Base-by-base conservation (phyloP, 2,329 filamentous ascomycete genomes). In the Phaeomoniella chlamydospora region DNA sequence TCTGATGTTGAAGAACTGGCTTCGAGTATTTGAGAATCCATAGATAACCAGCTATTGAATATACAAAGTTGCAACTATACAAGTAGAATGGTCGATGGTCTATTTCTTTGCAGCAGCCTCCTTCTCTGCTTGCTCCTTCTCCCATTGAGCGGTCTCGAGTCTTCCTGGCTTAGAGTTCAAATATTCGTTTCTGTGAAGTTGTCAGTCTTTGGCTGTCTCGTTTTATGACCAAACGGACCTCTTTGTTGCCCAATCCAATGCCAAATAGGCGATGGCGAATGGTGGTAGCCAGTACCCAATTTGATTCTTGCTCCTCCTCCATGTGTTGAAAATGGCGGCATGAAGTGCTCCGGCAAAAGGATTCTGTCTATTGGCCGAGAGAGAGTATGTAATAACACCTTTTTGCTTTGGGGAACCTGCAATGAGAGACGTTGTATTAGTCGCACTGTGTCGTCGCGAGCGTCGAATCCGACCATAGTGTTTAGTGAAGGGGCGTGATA, bases 251-350 rank as follows among this genome's bases (percentile, higher is more conserved):
- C 90, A 98, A 57, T 81, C 65, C 79, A 96, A 82, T 47, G 75
- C 56, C 56, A 77, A 75, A 68, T 96, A 98, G 47, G 73, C 86
- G 48, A 70, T 60, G 45, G 90, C 51, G 49, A 94, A 65, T 29
- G 87, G 80, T 41, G 90, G 82, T 16, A 78, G 72, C 62, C 87
- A 77, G 73, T 87, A 98, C 49, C 96, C 76, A 49, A 93, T 76
- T 70, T 96, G 90, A 49, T 71, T 62, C 58, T 77, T 78, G 64
- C 80, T 82, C 53, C 90, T 77, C 61, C 90, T 79, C 73, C 81
- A 92, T 51, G 76, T 79, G 74, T 98, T 98, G 79, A 96, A 96
- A 68, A 96, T 65, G 54, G 87, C 88, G 48, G 79, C 81, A 61
- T 88, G 66, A 45, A 71, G 61, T 41, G 79, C 68, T 51, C 83